Evolutionary conservation across 352 stramenopile species (phyloP).

Genomic region (Globisporangium viniferum): DNA sequence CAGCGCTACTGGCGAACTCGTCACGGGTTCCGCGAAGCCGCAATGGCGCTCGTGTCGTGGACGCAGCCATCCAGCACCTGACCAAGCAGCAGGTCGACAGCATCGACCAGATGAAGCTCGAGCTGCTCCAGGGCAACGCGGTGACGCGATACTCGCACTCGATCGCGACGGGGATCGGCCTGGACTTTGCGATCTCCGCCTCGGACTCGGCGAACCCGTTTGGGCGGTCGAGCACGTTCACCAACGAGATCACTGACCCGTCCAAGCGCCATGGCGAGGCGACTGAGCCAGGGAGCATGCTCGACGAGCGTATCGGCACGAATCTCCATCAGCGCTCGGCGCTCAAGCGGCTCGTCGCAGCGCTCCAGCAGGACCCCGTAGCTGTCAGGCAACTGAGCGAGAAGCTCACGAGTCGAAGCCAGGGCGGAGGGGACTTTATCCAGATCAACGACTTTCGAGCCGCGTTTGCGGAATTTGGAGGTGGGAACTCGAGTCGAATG

Average conservation of each 20-base stretch:
- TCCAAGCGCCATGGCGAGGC: constrained; percentile 67
- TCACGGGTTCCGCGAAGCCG: constrained; percentile 48
- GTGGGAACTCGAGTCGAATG: background rate
- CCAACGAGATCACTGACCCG: constrained; percentile 63
- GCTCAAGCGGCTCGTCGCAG: constrained; percentile 37
- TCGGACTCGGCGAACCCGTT: constrained; percentile 64
- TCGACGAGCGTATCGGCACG: constrained; percentile 52
- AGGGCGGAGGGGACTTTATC: constrained; percentile 25
- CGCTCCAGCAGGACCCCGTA: constrained; percentile 20
- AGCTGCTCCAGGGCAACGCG: constrained; percentile 34
- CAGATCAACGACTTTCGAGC: constrained; percentile 49
- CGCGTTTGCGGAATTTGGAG: constrained; percentile 13
- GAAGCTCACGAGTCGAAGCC: constrained; percentile 7
- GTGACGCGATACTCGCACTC: constrained; percentile 75
- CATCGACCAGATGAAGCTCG: constrained; percentile 68
- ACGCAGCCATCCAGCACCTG: constrained; percentile 51
- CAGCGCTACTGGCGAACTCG: constrained; percentile 24
- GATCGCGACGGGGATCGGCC: constrained; percentile 44
- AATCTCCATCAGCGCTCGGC: constrained; percentile 62
- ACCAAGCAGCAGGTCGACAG: constrained; percentile 68
- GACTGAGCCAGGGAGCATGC: constrained; percentile 46
- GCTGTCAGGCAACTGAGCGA: constrained; percentile 7
- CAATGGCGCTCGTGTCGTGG: constrained; percentile 49
- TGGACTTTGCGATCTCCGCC: constrained; percentile 50
- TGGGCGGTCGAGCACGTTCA: constrained; percentile 63